Percentiles rank a stretch among this genome's conserved stretches.
phyloP scores from a whole-genome alignment of 1,284 basidiomycete genomes.

The Puccinia horiana region DNA sequence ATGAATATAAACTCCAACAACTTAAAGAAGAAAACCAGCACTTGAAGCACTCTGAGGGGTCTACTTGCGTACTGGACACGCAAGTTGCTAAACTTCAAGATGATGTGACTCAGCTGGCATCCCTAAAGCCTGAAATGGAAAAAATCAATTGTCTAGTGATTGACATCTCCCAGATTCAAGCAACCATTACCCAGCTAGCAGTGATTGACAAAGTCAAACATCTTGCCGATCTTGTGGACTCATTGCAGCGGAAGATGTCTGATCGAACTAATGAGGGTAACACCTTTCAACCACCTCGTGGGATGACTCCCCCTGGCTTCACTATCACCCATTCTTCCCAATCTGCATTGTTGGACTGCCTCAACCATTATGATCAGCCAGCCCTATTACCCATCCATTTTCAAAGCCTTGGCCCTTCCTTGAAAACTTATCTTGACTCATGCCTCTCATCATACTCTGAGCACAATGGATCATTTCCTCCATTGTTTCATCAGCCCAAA shows the following conservation, averaged over 20 bases:
- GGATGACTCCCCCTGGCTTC: neutral
- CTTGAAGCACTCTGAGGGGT: neutral
- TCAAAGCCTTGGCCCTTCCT: neutral
- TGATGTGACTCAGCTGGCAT: neutral
- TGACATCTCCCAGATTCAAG: no score
- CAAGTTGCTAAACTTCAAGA: neutral
- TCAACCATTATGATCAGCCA: neutral
- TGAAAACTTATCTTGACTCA: neutral
- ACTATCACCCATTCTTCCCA: no score
- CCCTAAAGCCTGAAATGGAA: no score
- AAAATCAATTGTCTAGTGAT: no score
- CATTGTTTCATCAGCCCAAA: no score
- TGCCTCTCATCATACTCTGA: neutral
- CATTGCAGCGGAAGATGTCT: no score
- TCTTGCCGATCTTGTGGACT: no score
- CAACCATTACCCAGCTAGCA: no score
- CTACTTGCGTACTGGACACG: neutral
- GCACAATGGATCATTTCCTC: neutral
- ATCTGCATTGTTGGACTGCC: constrained; percentile 6
- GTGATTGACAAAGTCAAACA: no score
- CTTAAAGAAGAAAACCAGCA: constrained; percentile 1
- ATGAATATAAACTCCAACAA: no score
- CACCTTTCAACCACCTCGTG: neutral
- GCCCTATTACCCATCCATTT: neutral
- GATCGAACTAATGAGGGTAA: neutral